Evolutionary conservation across 1,284 basidiomycete genomes (phyloP), one percentile per base, ranked within the genome.

Genomic region (Malassezia psittaci): DNA sequence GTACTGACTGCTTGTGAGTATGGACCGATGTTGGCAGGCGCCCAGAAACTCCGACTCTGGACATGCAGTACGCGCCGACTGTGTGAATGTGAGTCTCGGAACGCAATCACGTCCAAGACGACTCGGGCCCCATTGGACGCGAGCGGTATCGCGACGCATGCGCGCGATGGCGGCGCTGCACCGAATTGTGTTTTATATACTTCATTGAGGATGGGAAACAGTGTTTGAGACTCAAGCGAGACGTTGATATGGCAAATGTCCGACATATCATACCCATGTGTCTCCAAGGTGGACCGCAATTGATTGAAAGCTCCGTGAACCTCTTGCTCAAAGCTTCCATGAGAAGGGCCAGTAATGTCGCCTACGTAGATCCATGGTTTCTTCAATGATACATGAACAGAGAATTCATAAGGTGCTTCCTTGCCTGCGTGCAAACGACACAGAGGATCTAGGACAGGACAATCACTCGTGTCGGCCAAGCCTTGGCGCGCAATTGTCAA

Each of bases 11-110:
- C 86, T 76, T 99, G 94, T 0, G 90, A 93, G 75, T 98, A 99
- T 1, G 94, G 94, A 34, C 94, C 94, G 53, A 99, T 98, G 74
- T 96, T 98, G 2, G 94, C 93, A 9, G 94, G 90, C 15, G 93
- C 93, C 94, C 94, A 99, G 74, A 96, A 96, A 72, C 89, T 93
- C 51, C 93, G 75, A 13, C 89, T 83, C 76, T 98, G 94, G 0
- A 98, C 91, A 71, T 99, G 94, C 35, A 98, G 78, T 0, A 86
- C 79, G 51, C 82, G 82, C 3, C 64, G 36, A 48, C 49, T 41
- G 2, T 55, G 34, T 2, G 48, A 39, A 42, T 21, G n/a, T 8
- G 43, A 5, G 16, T 40, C 37, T 9, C 60, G 57, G 19, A 53
- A 57, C 1, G 42, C 34, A 1, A 42, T 39, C 6, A 33, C 50